Evolutionary conservation across 2,329 filamentous ascomycete genomes (phyloP).

Genomic region (Colletotrichum lindemuthianum): DNA sequence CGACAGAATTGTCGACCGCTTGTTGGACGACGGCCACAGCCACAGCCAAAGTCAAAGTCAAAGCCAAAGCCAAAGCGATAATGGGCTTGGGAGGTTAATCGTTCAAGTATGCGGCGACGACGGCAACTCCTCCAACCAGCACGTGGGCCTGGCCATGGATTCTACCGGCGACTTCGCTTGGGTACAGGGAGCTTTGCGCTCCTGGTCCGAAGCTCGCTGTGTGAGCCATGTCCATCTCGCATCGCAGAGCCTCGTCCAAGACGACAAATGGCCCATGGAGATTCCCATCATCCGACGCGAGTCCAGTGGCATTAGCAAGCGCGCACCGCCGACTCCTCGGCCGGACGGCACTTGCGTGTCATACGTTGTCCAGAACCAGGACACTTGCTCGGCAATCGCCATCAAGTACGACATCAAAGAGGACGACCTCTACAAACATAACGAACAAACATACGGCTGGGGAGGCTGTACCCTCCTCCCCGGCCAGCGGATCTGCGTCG

Average conservation of each 20-base stretch:
- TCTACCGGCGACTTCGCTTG: constrained; percentile 1
- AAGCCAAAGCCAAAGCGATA: not conserved
- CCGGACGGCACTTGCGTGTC: constrained; percentile 1
- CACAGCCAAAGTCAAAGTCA: too few species aligned
- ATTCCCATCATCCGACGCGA: too few species aligned
- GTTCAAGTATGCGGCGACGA: constrained; percentile 1
- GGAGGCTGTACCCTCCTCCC: constrained; percentile 1
- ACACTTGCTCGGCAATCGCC: constrained; percentile 46
- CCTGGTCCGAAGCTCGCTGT: constrained; percentile 4
- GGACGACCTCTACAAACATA: constrained; percentile 48
- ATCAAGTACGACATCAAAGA: constrained; percentile 43
- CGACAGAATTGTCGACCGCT: not conserved
- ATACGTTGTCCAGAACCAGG: constrained; percentile 43
- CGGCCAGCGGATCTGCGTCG: constrained; percentile 5
- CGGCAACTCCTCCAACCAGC: not conserved
- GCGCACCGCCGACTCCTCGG: not conserved
- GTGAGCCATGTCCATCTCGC: not conserved
- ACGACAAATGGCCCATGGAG: too few species aligned
- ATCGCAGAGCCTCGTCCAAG: not conserved
- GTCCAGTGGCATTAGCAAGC: too few species aligned
- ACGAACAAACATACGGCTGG: constrained; percentile 50
- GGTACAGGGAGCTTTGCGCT: not conserved
- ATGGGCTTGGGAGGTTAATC: not conserved
- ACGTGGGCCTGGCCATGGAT: constrained; percentile 1
- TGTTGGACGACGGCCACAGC: too few species aligned